phyloP scores from a whole-genome alignment of 495 filamentous ascomycete genomes.

The Physcia stellaris region DNA sequence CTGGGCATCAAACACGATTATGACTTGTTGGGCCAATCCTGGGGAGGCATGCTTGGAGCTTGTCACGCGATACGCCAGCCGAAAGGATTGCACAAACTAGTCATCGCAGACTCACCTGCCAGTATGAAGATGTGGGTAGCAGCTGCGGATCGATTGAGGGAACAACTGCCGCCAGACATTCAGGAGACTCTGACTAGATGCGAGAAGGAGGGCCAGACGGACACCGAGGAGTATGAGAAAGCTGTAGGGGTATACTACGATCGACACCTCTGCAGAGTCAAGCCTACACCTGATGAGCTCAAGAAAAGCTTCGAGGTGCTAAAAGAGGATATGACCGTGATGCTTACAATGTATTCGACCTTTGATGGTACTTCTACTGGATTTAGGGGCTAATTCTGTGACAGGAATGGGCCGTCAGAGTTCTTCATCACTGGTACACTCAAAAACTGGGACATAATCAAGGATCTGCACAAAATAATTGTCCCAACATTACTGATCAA shows the following conservation, averaged over 20 bases:
- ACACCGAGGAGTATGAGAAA: conserved; percentile 29
- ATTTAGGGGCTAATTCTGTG: no score
- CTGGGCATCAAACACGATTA: conserved; percentile 25
- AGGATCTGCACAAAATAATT: conserved; percentile 21
- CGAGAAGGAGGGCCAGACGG: conserved; percentile 24
- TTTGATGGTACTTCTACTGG: no score
- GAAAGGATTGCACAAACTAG: conserved; percentile 24
- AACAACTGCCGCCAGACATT: conserved; percentile 26
- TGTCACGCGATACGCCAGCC: conserved; percentile 23
- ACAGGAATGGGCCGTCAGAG: conserved; percentile 35
- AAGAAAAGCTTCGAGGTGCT: conserved; percentile 20
- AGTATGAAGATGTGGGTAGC: conserved; percentile 20
- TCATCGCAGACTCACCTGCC: conserved; percentile 27
- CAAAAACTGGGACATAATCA: conserved; percentile 27
- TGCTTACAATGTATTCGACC: conserved; percentile 29
- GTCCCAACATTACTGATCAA: conserved; percentile 34
- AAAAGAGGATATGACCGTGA: conserved; percentile 29
- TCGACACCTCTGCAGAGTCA: conserved; percentile 25
- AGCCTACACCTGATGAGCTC: conserved; percentile 23
- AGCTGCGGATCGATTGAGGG: conserved; percentile 18
- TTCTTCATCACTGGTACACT: conserved; percentile 30
- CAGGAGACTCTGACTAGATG: conserved; percentile 24
- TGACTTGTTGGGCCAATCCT: conserved; percentile 33
- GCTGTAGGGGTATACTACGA: conserved; percentile 29
- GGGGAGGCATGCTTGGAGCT: conserved; percentile 38